Evolutionary conservation across 768 basidiomycete species (phyloP), one percentile per base, ranked within the genome.

Genomic region (Stropharia rugosoannulata): DNA sequence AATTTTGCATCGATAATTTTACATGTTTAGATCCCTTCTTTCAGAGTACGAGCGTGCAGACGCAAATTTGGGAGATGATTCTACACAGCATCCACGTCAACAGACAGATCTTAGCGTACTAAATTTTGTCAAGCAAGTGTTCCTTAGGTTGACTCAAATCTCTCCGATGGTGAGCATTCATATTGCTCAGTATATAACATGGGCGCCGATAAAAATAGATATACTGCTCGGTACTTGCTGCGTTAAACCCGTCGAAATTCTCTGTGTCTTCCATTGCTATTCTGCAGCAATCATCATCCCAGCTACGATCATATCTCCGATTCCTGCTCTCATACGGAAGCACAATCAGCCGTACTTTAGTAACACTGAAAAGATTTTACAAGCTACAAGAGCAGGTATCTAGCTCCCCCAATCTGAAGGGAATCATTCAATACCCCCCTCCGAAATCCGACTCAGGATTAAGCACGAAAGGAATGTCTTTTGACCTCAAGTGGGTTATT

Each of bases 201-300:
- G 38, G 2, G 32, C 44, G 1, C 60, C 65, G 41, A 18, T 22
- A 40, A 39, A 11, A 1, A 0, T 49, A 78, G 76, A 59, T 74
- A 2, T 78, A 73, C 46, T 77, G 70, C 38, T 75, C 73, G 0
- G 36, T 68, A 4, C 60, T 63, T 27, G 68, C 68, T 1, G 44
- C 74, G 2, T 19, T 71, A 2, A 65, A 65, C 39, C 75, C 76
- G 8, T 47, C 59, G 1, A 63, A 65, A 38, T 72, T 76, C 46
- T 74, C 77, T 2, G 49, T 78, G 12, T 66, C 74, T 0, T 72
- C 73, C 1, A 65, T 79, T 22, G 76, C 75, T 2, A 70, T 75
- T 39, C 64, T 79, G 2, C 75, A 78, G 29, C 68, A 73, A 48
- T 75, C 75, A 0, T 70, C 75, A 1, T 43, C 56, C 2, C 56